Conservation (phyloP, 441 rosid species). For the Populus hybrid region DNA sequence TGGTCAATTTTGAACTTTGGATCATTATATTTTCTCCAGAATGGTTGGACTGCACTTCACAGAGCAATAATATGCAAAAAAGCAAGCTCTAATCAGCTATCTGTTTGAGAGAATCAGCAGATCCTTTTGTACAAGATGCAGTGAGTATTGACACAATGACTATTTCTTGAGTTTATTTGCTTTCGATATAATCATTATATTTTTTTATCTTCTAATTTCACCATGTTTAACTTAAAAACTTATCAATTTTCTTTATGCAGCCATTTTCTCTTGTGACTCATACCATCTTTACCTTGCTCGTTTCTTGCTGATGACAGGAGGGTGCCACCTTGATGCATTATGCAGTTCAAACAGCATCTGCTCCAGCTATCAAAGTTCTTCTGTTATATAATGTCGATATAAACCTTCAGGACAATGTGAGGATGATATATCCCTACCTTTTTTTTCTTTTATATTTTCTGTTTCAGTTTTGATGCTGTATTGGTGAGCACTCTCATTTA, state of each 20-base stretch:
- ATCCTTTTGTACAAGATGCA: constrained; percentile 70
- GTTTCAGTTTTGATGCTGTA: not conserved
- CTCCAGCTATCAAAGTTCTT: constrained; percentile 71
- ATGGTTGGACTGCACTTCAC: constrained; percentile 80
- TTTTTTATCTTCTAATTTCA: no score
- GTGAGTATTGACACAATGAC: constrained; percentile 33
- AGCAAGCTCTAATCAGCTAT: constrained; percentile 76
- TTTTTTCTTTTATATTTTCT: not conserved
- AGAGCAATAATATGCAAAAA: constrained; percentile 75
- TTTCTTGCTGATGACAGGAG: constrained; percentile 43
- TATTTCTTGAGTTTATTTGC: not conserved
- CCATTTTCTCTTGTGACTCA: not conserved
- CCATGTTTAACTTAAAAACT: no score
- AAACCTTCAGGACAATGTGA: constrained; percentile 80
- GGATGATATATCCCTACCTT: constrained; percentile 12
- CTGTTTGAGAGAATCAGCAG: constrained; percentile 86
- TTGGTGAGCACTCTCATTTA: constrained; percentile 4
- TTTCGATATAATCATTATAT: not conserved
- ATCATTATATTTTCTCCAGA: constrained; percentile 39
- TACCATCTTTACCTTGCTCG: not conserved
- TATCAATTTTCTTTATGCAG: not conserved
- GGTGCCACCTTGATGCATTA: constrained; percentile 90
- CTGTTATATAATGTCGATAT: constrained; percentile 72
- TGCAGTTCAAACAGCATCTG: constrained; percentile 81
- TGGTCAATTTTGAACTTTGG: constrained; percentile 11